phyloP scores from a whole-genome alignment of 2,329 filamentous ascomycete genomes.

The Claviceps maximensis region DNA sequence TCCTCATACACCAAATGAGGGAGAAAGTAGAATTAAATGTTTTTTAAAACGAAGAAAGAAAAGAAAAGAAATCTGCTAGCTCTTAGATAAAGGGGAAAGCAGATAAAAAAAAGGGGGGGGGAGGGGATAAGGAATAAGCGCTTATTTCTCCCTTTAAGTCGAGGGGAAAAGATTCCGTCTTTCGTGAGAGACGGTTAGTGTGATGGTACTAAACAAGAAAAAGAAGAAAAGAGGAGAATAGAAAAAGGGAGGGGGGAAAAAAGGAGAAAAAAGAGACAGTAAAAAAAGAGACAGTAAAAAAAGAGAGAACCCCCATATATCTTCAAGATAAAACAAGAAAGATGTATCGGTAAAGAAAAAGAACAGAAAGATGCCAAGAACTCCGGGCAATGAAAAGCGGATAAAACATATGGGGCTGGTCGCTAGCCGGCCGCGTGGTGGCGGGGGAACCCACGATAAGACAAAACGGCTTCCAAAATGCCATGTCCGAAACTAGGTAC shows the following conservation, averaged over 20 bases:
- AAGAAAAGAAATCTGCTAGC: not conserved
- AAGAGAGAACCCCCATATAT: conserved; percentile 7
- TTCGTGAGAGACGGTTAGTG: not conserved
- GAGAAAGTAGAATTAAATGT: too few relatives aligned
- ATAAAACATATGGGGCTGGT: not conserved
- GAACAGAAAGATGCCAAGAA: not conserved
- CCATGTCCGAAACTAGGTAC: too few relatives aligned
- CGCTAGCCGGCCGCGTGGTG: too few relatives aligned
- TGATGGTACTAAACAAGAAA: not conserved
- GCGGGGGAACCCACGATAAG: too few relatives aligned
- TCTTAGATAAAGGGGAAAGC: too few relatives aligned
- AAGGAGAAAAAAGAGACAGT: not conserved
- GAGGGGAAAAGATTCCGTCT: not conserved
- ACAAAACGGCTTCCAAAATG: too few relatives aligned
- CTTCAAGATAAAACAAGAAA: not conserved
- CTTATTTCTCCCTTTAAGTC: not conserved
- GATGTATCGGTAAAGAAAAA: not conserved
- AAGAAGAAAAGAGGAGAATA: too few relatives aligned
- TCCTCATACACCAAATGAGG: not conserved
- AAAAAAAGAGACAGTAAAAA: not conserved
- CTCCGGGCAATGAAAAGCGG: too few relatives aligned
- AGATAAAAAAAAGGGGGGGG: not conserved
- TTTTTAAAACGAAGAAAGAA: too few relatives aligned
- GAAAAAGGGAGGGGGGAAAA: too few relatives aligned
- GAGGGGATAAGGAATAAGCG: not conserved